Evolutionary conservation across 352 stramenopile species (phyloP), one percentile per base, ranked within the genome.

Genomic region (Phytophthora quininea): DNA sequence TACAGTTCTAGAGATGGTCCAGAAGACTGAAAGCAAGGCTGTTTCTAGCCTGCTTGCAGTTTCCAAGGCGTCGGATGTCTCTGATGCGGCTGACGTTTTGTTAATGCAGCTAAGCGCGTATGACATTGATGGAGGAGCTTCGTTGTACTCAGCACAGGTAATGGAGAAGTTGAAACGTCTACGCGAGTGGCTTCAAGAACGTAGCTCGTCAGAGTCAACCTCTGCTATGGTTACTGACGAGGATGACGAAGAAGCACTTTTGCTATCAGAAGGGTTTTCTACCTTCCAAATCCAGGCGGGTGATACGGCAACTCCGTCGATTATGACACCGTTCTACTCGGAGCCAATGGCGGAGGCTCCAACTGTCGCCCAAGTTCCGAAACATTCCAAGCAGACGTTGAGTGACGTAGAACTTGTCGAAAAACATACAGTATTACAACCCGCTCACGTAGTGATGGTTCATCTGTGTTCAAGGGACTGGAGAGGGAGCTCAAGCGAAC

Each of bases 21-120:
- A 74, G 48, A 76, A 76, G 31, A 85, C 81, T 24, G 82, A 94
- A 64, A 66, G 52, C 12, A 84, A 79, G 48, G 75, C 71, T 5
- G 54, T 73, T 15, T 46, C 73, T 31, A 77, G 79, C 10, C 55
- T 86, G 43, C 24, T 74, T 8, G 47, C 66, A 27, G 67, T 72
- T 5, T 80, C 72, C 35, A 69, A 80, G 11, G 11, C 35, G 2
- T 73, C 65, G 2, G 58, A 73, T 54, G 43, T 76, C 38, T 62
- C 73, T 10, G 43, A 63, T 48, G 68, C 63, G 57, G 61, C 67
- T 31, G 46, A 65, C 27, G 40, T 27, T 3, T 55, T 75, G 2
- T 52, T 77, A 27, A 67, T 75, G 59, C 62, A 79, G 10, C 37
- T 80, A 3, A 78, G 60, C 46, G 69, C 66, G 14, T 77, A 80